Base-by-base conservation (phyloP, 2,329 filamentous ascomycete genomes). In the Zymoseptoria crescenta region DNA sequence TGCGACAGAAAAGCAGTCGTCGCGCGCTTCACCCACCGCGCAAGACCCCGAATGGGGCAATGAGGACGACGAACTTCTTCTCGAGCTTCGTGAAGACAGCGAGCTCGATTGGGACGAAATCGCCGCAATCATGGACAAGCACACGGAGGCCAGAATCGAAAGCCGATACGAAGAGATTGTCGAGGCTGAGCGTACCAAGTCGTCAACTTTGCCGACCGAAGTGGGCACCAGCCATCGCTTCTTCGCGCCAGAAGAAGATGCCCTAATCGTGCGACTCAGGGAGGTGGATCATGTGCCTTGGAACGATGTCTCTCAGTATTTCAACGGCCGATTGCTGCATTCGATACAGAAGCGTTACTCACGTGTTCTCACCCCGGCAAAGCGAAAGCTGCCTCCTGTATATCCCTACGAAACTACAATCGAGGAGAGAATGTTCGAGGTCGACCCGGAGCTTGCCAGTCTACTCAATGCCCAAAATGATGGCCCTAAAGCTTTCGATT, bases 51-150 rank as follows among this genome's bases (percentile, higher is more conserved):
- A 49, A 63, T 75, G 74, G 54, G 71, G 62, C 6, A 59, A 65
- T 41, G 70, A 72, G 49, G 72, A 75, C 20, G 68, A 74, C 41
- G 59, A 69, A 28, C 69, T 74, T 24, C 69, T 76, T n/a, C 66
- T 73, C n/a, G 64, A 70, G 57, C 65, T 67, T 16, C 72, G 61
- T 49, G 56, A 64, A 48, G 56, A 69, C 2, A 59, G 71, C 8
- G 66, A 70, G 28, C 56, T 65, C 1, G 58, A 70, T 0, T 75
- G 69, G 66, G 41, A 55, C 10, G 66, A 63, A 13, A 67, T 70
- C 28, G 63, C 63, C 7, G 55, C 28, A 5, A 52, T 56, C 2
- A 48, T 69, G 19, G 62, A 62, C 7, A 60, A 58, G 3, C 58
- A 56, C 52, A 64, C 60, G 19, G 49, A 59, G 5, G 52, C 55